These are phyloP conservation scores for Vitis rotundifolia DNA, from an alignment of 164 flowering plant genomes.

Conservation along the genomic window DNA sequence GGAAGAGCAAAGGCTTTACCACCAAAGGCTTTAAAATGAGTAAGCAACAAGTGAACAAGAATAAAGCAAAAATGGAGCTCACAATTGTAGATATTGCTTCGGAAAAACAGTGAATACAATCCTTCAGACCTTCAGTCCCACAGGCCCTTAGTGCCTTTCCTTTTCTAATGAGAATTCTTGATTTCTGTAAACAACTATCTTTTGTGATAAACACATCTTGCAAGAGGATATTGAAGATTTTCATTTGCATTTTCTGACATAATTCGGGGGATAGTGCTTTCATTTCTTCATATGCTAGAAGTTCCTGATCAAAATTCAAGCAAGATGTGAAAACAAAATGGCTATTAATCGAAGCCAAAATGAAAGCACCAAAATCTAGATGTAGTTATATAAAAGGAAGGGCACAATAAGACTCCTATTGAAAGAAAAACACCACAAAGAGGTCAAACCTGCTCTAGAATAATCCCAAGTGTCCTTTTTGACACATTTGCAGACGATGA, in stretches of 20 bases:
- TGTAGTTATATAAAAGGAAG: neutral
- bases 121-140: slow-evolving; percentile 46
- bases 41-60: neutral
- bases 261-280: slow-evolving; percentile 32
- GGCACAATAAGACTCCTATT: neutral
- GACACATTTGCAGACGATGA: slow-evolving; percentile 40
- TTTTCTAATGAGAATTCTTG: slow-evolving; percentile 55
- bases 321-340: slow-evolving; percentile 1
- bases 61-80: slow-evolving; percentile 23
- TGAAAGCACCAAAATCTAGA: neutral
- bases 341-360: neutral
- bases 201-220: slow-evolving; percentile 43
- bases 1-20: neutral
- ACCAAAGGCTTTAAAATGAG: neutral
- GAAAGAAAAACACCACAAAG: neutral
- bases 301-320: slow-evolving; percentile 55
- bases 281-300: slow-evolving; percentile 66
- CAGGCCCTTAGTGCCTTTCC: slow-evolving; percentile 46
- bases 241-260: slow-evolving; percentile 65
- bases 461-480: slow-evolving; percentile 34
- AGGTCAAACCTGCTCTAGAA: slow-evolving; percentile 75
- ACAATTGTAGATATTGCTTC: slow-evolving; percentile 69
- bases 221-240: slow-evolving; percentile 54
- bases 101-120: slow-evolving; percentile 64
- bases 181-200: slow-evolving; percentile 43